Base-by-base conservation (phyloP, 2,329 filamentous ascomycete species). In the Aspergillus vadensis region DNA sequence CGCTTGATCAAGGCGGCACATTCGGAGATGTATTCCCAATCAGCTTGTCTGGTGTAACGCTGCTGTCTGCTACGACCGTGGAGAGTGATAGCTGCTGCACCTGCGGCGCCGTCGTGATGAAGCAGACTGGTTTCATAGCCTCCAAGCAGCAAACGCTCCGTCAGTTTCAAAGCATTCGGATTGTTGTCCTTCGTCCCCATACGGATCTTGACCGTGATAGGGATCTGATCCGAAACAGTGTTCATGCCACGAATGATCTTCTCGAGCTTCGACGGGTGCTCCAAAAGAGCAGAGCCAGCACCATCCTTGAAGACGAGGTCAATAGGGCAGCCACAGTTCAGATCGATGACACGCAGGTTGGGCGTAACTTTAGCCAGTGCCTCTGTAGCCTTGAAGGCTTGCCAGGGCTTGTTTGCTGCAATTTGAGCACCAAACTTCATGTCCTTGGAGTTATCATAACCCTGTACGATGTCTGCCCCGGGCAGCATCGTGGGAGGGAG, bases 201-300 rank as follows among this genome's bases (percentile, higher is more conserved):
- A 62, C 95, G 88, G 69, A 99, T 93, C 81, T 99, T 99, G 69
- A 91, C 91, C 0, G 92, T 96, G 70, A 99, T 92, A 21, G 95
- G 95, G 25, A 96, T 88, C 69, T 96, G 91, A 47, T 90, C 89
- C 3, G 92, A 97, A 10, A 98, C 91, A 44, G 88, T 86, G 72
- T 96, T 97, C 95, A 99, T 99, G 68, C 95, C 95, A 64, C 93
- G 86, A 47, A 99, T 84, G 78, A 97, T 98, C 77, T 94, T 94
- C 77, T 97, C 93, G 53, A 99, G 81, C 78, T 97, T 98, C 60
- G 87, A 87, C 30, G 86, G 91, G 57, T 88, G 84, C 70, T 99
- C 95, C n/a, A 99, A 87, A 15, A 99, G 85, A 1, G 91, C 94
- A 19, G 94, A 97, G 4, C 95, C 95, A 43, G 91, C 92, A 54